A percentile compares a stretch with the other conserved stretches of the same genome.
Evolutionary conservation across 305 asterid species (phyloP).

Genomic region (Ajuga reptans): DNA sequence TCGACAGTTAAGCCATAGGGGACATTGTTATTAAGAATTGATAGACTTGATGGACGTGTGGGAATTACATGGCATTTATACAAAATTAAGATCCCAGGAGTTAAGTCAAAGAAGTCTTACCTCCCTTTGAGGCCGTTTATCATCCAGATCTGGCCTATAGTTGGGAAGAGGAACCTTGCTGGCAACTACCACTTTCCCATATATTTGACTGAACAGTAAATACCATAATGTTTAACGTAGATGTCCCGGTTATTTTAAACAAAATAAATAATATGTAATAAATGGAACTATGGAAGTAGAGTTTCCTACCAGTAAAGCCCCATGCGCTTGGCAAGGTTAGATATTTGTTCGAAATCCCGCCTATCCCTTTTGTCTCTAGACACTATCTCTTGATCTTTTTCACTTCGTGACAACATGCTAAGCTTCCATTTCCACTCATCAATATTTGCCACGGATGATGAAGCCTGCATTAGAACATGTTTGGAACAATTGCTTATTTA

Average conservation of each 20-base stretch:
- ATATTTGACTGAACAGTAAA: constrained; percentile 50
- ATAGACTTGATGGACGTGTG: background rate
- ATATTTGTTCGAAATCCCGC: constrained; percentile 89
- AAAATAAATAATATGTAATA: constrained; percentile 6
- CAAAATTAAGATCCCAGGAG: background rate
- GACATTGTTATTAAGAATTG: background rate
- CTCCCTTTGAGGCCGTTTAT: constrained; percentile 96
- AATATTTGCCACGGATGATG: constrained; percentile 92
- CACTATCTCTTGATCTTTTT: constrained; percentile 70
- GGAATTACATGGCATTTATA: background rate
- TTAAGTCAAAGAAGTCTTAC: constrained; percentile 28
- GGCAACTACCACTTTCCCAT: constrained; percentile 83
- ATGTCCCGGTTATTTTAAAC: background rate
- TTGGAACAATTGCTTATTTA: constrained; percentile 8
- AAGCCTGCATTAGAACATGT: constrained; percentile 46
- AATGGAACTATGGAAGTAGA: background rate
- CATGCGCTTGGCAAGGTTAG: constrained; percentile 83
- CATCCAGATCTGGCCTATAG: constrained; percentile 92
- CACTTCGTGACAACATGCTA: constrained; percentile 63
- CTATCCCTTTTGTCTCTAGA: constrained; percentile 88
- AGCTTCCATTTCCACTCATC: constrained; percentile 99
- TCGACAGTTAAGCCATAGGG: background rate
- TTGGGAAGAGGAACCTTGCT: constrained; percentile 94
- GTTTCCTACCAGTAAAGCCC: constrained; percentile 70
- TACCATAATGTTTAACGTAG: constrained; percentile 11